phyloP scores from a whole-genome alignment of 176 grass and related monocot species.

The maize (Zea mays) region Zm-B73-REFERENCE-NAM-5.0 NC_050098.1:208174001-208174500 shows the following conservation, averaged over 20 bases:
- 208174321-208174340: conserved; percentile 58
- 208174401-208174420: conserved; percentile 72
- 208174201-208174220: background rate
- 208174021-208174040: no score
- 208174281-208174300: background rate
- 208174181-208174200: background rate
- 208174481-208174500: conserved; percentile 47
- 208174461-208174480: conserved; percentile 65
- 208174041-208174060: no score
- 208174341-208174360: conserved; percentile 49
- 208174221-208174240: background rate
- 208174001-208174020: no score
- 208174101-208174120: no score
- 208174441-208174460: conserved; percentile 55
- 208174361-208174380: conserved; percentile 69
- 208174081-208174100: no score
- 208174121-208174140: no score
- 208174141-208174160: background rate
- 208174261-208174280: background rate
- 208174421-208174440: conserved; percentile 69
- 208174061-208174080: no score
- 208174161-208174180: background rate
- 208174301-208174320: conserved; percentile 24
- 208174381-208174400: conserved; percentile 67
- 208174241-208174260: background rate